Evolutionary conservation across 129 eudicot species (phyloP).

Genomic region (Rutidosis leptorrhynchoides): DNA sequence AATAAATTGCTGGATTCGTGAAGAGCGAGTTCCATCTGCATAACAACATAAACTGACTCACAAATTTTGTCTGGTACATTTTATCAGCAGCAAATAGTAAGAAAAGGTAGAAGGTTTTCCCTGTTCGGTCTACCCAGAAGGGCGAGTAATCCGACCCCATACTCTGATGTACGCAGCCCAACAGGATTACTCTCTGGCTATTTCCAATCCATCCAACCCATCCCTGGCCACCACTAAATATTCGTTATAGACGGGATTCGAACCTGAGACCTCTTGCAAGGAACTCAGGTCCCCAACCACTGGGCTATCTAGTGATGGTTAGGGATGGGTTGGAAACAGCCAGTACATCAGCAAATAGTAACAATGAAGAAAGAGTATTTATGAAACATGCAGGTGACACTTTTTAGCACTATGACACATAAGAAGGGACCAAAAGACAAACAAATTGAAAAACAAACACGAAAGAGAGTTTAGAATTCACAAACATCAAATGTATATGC

Average conservation of each 20-base stretch:
- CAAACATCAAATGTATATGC: constrained; percentile 16
- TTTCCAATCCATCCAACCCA: too few species aligned
- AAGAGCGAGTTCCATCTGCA: constrained; percentile 58
- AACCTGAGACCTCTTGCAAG: too few species aligned
- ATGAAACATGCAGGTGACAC: neutral
- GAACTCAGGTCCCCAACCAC: too few species aligned
- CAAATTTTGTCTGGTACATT: constrained; percentile 10
- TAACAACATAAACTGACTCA: constrained; percentile 28
- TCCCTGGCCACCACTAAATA: too few species aligned
- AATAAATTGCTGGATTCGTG: constrained; percentile 65
- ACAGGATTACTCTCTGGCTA: too few species aligned
- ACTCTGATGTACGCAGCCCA: too few species aligned
- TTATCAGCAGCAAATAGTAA: constrained; percentile 5
- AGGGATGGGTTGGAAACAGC: too few species aligned
- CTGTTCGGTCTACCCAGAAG: too few species aligned
- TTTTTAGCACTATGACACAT: neutral
- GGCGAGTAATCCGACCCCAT: too few species aligned
- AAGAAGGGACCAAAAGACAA: neutral
- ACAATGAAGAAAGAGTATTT: neutral
- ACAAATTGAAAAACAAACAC: neutral
- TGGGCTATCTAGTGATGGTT: too few species aligned
- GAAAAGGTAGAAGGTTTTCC: too few species aligned
- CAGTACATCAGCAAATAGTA: constrained; percentile 1
- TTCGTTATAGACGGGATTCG: too few species aligned
- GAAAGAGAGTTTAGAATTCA: neutral